Base-by-base conservation (phyloP, 352 stramenopile species). In the Pythium dissotocum region DNA sequence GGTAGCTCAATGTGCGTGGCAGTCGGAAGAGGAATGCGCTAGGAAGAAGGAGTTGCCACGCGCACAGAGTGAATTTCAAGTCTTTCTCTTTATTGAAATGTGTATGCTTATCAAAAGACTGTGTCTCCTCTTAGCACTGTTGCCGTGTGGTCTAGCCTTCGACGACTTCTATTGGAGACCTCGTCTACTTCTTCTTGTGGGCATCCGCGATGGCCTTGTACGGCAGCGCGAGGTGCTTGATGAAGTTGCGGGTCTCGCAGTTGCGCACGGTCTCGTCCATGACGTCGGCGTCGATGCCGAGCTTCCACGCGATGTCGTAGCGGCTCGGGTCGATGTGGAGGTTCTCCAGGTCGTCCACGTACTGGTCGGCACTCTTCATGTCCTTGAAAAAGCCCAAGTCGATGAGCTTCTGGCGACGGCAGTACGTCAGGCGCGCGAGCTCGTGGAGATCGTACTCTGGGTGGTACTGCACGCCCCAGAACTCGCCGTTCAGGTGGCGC, bases 401-500 rank as follows among this genome's bases (percentile, higher is more conserved):
- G 21, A 89, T 76, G n/a, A 91, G 75, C 46, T 88, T 88, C 46
- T 78, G 75, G 54, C 83, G 78, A 32, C 83, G 83, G 56, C 83
- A 91, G 75, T 91, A 84, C 46, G 78, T 91, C 51, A 94, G 70
- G 1, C 84, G 80, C 30, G 84, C 86, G 28, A 94, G 79, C 67
- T 94, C 86, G 63, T 92, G 84, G 30, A 94, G 66, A 61, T 94
- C 82, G 73, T 94, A 94, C 73, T 94, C 86, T 4, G 84, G 84
- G 58, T 94, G 87, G 62, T 94, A 94, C 59, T 94, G 87, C n/a
- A 94, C 77, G 49, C 69, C 82, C 87, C 87, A 94, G 54, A 94
- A 94, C 21, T 94, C 84, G 44, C 87, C 86, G 13, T 91, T 91
- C 53, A 89, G 75, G 73, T 94, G 67, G 28, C 80, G 78, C 55